phyloP scores from a whole-genome alignment of 495 filamentous ascomycete species.

The Aspergillus nanangensis region DNA sequence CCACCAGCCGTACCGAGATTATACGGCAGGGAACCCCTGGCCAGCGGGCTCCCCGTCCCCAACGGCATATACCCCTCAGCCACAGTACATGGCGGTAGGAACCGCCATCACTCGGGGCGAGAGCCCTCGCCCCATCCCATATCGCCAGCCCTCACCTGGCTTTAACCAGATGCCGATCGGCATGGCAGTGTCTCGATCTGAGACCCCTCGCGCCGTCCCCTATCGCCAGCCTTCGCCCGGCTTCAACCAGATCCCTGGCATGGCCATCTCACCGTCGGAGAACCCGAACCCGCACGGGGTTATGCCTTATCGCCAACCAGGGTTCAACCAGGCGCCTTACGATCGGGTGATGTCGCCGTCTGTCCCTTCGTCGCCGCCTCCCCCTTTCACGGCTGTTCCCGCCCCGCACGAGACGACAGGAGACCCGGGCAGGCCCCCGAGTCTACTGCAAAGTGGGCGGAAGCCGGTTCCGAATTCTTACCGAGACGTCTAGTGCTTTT shows the following conservation, averaged over 20 bases:
- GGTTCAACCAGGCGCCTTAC: constrained; percentile 14
- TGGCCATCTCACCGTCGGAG: background rate
- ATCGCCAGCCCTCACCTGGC: constrained; percentile 27
- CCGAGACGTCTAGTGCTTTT: constrained; percentile 24
- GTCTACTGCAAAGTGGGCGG: constrained; percentile 40
- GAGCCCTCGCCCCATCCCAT: constrained; percentile 14
- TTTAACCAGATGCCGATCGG: constrained; percentile 14
- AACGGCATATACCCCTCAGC: constrained; percentile 22
- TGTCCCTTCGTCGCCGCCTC: constrained; percentile 30
- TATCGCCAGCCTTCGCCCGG: constrained; percentile 28
- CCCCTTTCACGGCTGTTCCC: constrained; percentile 24
- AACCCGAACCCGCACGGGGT: too few relatives aligned
- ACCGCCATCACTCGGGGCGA: constrained; percentile 8
- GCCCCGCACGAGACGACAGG: constrained; percentile 18
- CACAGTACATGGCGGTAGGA: constrained; percentile 10
- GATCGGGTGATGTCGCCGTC: constrained; percentile 24
- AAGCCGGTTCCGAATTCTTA: constrained; percentile 31
- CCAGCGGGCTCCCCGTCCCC: constrained; percentile 16
- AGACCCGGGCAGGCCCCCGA: constrained; percentile 35
- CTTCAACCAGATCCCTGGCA: constrained; percentile 13
- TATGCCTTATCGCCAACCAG: constrained; percentile 10
- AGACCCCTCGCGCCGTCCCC: constrained; percentile 9
- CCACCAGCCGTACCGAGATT: constrained; percentile 23
- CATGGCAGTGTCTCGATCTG: background rate
- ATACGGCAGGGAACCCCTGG: constrained; percentile 11